Evolutionary conservation across 2,329 filamentous ascomycete genomes (phyloP).

Genomic region (Pseudocercospora eumusae): DNA sequence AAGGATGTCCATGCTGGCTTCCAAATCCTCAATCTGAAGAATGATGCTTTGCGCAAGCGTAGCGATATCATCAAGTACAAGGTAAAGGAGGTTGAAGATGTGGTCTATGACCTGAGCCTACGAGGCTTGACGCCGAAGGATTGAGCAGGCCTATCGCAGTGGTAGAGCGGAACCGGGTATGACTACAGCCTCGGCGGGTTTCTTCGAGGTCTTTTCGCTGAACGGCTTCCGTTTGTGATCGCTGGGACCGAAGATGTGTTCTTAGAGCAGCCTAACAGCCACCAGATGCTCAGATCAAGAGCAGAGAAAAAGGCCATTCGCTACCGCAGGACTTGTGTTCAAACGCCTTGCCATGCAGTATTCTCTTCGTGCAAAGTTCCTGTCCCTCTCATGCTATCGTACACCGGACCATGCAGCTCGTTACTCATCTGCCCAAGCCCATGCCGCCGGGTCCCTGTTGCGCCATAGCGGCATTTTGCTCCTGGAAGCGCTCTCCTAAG

Average conservation of each 20-base stretch:
- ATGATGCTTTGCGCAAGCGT: slow-evolving; percentile 82
- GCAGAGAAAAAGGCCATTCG: slow-evolving; percentile 19
- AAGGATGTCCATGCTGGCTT: slow-evolving; percentile 96
- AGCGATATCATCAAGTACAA: slow-evolving; percentile 95
- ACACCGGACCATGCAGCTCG: not conserved
- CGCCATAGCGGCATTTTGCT: slow-evolving; percentile 67
- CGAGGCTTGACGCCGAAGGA: slow-evolving; percentile 62
- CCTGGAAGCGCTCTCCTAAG: slow-evolving; percentile 85
- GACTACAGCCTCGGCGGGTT: not conserved
- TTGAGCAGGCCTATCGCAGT: slow-evolving; percentile 8
- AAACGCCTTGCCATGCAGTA: slow-evolving; percentile 29
- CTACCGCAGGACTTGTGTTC: slow-evolving; percentile 11
- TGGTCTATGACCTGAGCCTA: slow-evolving; percentile 91
- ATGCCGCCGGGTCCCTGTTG: slow-evolving; percentile 53
- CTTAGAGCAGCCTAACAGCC: not conserved
- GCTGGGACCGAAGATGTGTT: not conserved
- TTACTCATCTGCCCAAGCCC: slow-evolving; percentile 29
- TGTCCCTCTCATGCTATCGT: slow-evolving; percentile 19
- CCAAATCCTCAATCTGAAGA: slow-evolving; percentile 96
- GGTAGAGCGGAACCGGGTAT: not conserved
- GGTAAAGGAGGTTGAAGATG: slow-evolving; percentile 97
- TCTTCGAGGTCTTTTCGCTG: not conserved
- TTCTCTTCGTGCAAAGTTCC: not conserved
- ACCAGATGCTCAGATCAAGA: slow-evolving; percentile 10
- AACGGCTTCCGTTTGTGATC: not conserved